Evolutionary conservation across 225 moss, liverwort and hornwort species (phyloP).

Genomic region (Sphagnum tenellum): DNA sequence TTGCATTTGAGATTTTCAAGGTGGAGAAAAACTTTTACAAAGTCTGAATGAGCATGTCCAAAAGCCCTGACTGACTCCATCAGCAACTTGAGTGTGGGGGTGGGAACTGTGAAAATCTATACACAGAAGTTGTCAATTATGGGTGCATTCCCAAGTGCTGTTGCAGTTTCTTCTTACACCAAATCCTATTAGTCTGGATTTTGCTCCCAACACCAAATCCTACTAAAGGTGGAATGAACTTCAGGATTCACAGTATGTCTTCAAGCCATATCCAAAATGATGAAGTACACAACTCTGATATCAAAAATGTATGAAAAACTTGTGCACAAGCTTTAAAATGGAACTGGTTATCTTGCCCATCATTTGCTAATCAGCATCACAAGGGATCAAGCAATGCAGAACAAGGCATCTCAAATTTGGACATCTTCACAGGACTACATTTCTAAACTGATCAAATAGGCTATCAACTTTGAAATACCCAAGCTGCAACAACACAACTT

Average conservation of each 20-base stretch:
- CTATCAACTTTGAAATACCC: too few species aligned
- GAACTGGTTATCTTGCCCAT: too few species aligned
- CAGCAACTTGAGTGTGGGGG: slow-evolving; percentile 80
- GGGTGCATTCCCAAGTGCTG: slow-evolving; percentile 31
- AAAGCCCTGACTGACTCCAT: slow-evolving; percentile 50
- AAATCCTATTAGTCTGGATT: slow-evolving; percentile 72
- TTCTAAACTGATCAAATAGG: too few species aligned
- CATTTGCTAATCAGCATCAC: too few species aligned
- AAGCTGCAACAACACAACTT: too few species aligned
- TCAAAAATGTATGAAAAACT: slow-evolving; percentile 68
- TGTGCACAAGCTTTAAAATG: slow-evolving; percentile 10
- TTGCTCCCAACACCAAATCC: slow-evolving; percentile 73
- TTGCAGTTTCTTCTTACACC: slow-evolving; percentile 41
- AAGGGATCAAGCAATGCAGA: too few species aligned
- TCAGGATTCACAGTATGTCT: too few species aligned
- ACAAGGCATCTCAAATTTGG: too few species aligned
- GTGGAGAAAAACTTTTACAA: slow-evolving; percentile 59
- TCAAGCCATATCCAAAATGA: slow-evolving; percentile 22
- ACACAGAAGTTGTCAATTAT: slow-evolving; percentile 73
- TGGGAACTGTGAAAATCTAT: slow-evolving; percentile 90
- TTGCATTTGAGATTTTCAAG: too few species aligned
- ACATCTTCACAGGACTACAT: too few species aligned
- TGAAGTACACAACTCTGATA: slow-evolving; percentile 48
- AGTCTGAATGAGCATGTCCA: slow-evolving; percentile 80
- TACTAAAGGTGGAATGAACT: slow-evolving; percentile 65